Conservation (phyloP, 495 filamentous ascomycete genomes). For the Ascodesmis nigricans region DNA sequence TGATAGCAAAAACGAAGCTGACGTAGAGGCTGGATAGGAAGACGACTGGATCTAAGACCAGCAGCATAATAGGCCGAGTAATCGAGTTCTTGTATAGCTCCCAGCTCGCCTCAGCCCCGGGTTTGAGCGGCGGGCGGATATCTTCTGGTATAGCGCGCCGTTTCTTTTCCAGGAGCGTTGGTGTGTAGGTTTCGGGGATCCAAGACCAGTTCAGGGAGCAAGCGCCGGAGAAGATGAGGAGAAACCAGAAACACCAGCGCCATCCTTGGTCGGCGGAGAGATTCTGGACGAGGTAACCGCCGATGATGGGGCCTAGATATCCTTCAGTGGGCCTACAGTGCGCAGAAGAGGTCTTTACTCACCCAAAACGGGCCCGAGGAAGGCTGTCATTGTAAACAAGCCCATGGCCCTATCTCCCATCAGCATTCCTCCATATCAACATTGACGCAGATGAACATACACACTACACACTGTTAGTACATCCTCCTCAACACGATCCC, state of each 20-base stretch:
- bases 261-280: conserved; percentile 42
- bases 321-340: not conserved
- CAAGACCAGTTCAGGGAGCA: conserved; percentile 48
- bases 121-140: conserved; percentile 25
- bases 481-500: no score
- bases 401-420: conserved; percentile 46
- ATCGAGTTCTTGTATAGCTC: conserved; percentile 24
- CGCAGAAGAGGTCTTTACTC: not conserved
- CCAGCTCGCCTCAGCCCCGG: not conserved
- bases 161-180: conserved; percentile 53
- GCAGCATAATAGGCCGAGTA: conserved; percentile 49
- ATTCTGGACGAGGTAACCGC: conserved; percentile 54
- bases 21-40: conserved; percentile 55
- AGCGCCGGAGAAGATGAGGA: conserved; percentile 51
- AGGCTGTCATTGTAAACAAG: conserved; percentile 37
- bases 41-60: conserved; percentile 64
- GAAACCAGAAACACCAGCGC: conserved; percentile 23
- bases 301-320: conserved; percentile 46
- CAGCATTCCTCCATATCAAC: conserved; percentile 4
- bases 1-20: conserved; percentile 58
- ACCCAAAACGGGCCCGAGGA: conserved; percentile 44
- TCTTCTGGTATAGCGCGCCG: conserved; percentile 59
- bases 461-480: no score
- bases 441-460: no score
- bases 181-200: conserved; percentile 61